These are phyloP conservation scores for Abelmoschus esculentus DNA, from an alignment of 345 rosid species.

Conservation along the genomic window DNA sequence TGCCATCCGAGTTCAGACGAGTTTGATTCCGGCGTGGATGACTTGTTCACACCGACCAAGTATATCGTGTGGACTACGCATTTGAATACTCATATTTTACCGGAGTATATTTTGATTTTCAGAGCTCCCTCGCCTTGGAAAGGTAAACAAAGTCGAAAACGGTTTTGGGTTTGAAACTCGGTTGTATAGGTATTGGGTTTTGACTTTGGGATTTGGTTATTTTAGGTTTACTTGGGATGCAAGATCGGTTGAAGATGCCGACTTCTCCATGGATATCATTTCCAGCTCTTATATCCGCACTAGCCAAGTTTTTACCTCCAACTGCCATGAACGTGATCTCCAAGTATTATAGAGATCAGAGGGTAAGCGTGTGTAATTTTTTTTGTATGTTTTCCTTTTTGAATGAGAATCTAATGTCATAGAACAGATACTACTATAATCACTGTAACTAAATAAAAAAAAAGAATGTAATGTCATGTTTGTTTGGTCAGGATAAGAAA, in stretches of 20 bases:
- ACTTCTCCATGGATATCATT: slow-evolving; percentile 82
- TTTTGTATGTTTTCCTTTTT: too few species aligned
- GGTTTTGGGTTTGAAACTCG: not conserved
- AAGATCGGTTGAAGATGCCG: slow-evolving; percentile 27
- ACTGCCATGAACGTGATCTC: slow-evolving; percentile 29
- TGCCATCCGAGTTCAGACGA: slow-evolving; percentile 52
- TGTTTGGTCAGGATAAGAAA: slow-evolving; percentile 47
- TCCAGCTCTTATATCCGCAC: slow-evolving; percentile 47
- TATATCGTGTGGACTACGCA: slow-evolving; percentile 65
- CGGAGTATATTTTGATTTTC: slow-evolving; percentile 56
- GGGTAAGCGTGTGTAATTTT: slow-evolving; percentile 22
- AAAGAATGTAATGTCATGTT: slow-evolving; percentile 5
- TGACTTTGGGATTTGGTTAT: slow-evolving; percentile 5
- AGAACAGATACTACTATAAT: too few species aligned
- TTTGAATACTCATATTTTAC: slow-evolving; percentile 65
- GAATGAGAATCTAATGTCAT: too few species aligned
- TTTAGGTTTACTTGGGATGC: slow-evolving; percentile 25
- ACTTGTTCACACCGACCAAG: slow-evolving; percentile 39
- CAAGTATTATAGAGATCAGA: slow-evolving; percentile 44
- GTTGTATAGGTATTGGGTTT: not conserved
- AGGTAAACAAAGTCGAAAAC: slow-evolving; percentile 21
- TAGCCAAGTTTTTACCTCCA: slow-evolving; percentile 48
- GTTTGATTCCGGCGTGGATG: slow-evolving; percentile 68
- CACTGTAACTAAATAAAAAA: not conserved
- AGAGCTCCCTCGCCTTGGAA: slow-evolving; percentile 38